Conservation (phyloP, 805 yeast genomes). For the Candida methanosorbosa region DNA sequence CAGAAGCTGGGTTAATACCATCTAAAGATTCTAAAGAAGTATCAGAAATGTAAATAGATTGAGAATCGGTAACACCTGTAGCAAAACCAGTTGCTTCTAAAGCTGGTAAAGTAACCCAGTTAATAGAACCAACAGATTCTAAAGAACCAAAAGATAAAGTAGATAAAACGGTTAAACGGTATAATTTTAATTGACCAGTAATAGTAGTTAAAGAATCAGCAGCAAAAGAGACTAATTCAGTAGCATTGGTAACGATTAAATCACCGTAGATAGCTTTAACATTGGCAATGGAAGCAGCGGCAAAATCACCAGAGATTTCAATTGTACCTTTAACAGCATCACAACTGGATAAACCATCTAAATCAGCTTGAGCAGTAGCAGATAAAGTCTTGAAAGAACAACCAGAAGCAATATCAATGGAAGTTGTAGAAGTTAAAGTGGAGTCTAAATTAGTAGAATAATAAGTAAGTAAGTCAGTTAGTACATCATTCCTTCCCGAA, state of each 20-base stretch:
- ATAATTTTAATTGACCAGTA: conserved; percentile 58
- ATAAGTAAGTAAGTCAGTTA: neutral
- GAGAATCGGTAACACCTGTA: conserved; percentile 65
- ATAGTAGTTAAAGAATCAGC: conserved; percentile 77
- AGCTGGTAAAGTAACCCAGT: conserved; percentile 82
- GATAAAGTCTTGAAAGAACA: conserved; percentile 63
- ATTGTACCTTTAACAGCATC: conserved; percentile 74
- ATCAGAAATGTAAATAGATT: conserved; percentile 62
- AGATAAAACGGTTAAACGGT: conserved; percentile 55
- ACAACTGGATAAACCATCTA: conserved; percentile 69
- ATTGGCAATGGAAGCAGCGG: conserved; percentile 60
- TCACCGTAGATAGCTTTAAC: conserved; percentile 75
- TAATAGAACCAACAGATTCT: conserved; percentile 72
- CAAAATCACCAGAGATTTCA: conserved; percentile 55
- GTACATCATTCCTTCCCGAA: neutral
- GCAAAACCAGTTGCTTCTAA: conserved; percentile 60
- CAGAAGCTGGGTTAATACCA: conserved; percentile 46
- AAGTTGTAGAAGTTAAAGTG: conserved; percentile 42
- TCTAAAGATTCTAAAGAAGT: conserved; percentile 60
- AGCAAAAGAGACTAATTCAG: conserved; percentile 50
- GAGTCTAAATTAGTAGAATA: conserved; percentile 28
- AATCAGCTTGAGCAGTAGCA: conserved; percentile 72
- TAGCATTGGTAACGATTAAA: conserved; percentile 57
- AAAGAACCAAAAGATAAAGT: conserved; percentile 70
- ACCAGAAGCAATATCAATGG: conserved; percentile 41